phyloP scores from a whole-genome alignment of 495 filamentous ascomycete genomes.

The Tuber microsphaerosporum region DNA sequence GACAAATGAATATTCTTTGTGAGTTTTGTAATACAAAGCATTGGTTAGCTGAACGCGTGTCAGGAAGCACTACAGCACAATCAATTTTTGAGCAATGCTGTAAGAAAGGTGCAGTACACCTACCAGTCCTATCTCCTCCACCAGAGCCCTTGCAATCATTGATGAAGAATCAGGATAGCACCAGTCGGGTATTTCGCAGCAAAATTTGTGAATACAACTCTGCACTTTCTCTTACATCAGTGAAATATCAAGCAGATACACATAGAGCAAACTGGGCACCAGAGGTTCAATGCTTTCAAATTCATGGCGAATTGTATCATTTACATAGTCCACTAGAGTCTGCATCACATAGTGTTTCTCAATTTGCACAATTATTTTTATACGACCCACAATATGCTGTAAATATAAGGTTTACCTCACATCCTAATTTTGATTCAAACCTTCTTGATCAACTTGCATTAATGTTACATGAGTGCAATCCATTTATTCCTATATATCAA shows the following conservation, averaged over 20 bases:
- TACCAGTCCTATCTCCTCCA: accelerated
- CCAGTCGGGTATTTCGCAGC: neutral
- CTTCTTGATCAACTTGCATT: neutral
- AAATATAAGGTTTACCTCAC: neutral
- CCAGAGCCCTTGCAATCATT: neutral
- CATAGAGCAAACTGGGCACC: neutral
- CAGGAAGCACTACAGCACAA: neutral
- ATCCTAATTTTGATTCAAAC: neutral
- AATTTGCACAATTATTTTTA: neutral
- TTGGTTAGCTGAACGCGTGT: neutral
- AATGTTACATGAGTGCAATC: neutral
- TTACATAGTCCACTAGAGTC: neutral
- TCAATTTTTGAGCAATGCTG: neutral
- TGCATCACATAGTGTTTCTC: neutral
- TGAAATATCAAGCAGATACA: neutral
- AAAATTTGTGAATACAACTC: neutral
- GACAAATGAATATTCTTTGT: neutral
- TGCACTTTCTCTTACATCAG: neutral
- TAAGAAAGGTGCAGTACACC: neutral
- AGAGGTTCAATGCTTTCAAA: neutral
- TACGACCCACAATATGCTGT: neutral
- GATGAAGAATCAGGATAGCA: neutral
- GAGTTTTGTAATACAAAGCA: neutral
- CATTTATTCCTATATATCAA: neutral
- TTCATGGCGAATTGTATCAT: neutral